Conservation (phyloP, 208 protist genomes). For the Crithidia sp. region DNA sequence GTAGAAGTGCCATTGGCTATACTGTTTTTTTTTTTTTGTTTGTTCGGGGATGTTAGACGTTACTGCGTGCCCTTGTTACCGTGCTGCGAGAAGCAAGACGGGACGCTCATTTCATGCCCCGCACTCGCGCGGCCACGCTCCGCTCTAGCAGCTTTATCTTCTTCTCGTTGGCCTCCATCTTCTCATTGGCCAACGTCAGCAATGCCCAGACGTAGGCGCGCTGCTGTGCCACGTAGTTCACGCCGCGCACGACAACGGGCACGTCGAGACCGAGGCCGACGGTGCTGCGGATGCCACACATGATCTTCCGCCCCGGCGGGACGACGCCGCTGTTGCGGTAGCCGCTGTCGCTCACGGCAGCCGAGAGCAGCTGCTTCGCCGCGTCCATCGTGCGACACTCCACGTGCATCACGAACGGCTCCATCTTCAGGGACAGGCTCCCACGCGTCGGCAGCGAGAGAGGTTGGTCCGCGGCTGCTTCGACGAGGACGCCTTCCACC, state of each 20-base stretch:
- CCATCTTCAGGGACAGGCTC: conserved; percentile 81
- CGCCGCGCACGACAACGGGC: conserved; percentile 70
- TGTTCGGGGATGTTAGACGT: no score
- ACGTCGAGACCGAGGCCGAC: conserved; percentile 76
- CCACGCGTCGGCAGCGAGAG: conserved; percentile 45
- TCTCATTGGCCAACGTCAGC: conserved; percentile 73
- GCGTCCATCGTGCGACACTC: conserved; percentile 81
- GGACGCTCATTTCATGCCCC: neutral
- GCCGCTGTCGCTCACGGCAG: conserved; percentile 69
- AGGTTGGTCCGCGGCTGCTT: neutral
- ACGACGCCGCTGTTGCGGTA: conserved; percentile 89
- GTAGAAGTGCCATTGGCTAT: no score
- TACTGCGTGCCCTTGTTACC: no score
- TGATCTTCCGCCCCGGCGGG: conserved; percentile 78
- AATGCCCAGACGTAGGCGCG: conserved; percentile 76
- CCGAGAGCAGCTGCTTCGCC: conserved; percentile 72
- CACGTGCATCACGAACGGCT: conserved; percentile 91
- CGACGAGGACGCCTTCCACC: conserved; percentile 60
- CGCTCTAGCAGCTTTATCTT: conserved; percentile 50
- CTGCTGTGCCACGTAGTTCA: conserved; percentile 62
- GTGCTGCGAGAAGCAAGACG: no score
- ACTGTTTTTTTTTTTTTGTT: no score
- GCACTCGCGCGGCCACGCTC: conserved; percentile 38
- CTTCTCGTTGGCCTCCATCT: conserved; percentile 78
- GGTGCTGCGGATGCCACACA: conserved; percentile 81